A percentile compares a stretch with the other conserved stretches of the same genome.
Evolutionary conservation across 805 yeast species (phyloP).

Genomic region (Metschnikowia kofuensis): DNA sequence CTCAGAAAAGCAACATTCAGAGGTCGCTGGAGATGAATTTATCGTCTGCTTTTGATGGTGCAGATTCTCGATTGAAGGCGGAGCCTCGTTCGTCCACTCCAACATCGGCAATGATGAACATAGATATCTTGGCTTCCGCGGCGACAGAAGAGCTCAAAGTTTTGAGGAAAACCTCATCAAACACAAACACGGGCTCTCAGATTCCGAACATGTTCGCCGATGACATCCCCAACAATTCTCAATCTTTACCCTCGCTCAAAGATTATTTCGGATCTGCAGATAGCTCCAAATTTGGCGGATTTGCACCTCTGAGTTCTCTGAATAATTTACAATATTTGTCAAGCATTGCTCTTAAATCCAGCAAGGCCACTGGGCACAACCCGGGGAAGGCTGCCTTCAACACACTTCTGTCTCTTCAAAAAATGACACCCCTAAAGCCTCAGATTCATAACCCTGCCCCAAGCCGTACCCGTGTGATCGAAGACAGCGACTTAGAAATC

Average conservation of each 20-base stretch:
- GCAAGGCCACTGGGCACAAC: slow-evolving; percentile 25
- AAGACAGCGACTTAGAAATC: slow-evolving; percentile 48
- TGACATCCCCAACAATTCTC: slow-evolving; percentile 31
- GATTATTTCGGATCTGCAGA: slow-evolving; percentile 40
- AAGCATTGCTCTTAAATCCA: slow-evolving; percentile 38
- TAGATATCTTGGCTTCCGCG: slow-evolving; percentile 52
- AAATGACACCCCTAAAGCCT: slow-evolving; percentile 49
- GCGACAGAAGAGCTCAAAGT: slow-evolving; percentile 53
- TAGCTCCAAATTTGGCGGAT: slow-evolving; percentile 8
- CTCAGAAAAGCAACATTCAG: slow-evolving; percentile 4
- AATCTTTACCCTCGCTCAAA: slow-evolving; percentile 50
- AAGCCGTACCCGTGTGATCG: slow-evolving; percentile 22
- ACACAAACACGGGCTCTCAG: slow-evolving; percentile 1
- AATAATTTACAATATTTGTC: slow-evolving; percentile 32
- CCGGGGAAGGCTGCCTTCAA: slow-evolving; percentile 24
- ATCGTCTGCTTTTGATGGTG: slow-evolving; percentile 8
- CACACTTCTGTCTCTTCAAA: slow-evolving; percentile 50
- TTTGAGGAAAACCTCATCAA: slow-evolving; percentile 27
- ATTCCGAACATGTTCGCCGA: slow-evolving; percentile 3
- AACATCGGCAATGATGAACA: slow-evolving; percentile 32
- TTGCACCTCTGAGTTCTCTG: slow-evolving; percentile 16
- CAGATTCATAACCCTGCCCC: slow-evolving; percentile 19
- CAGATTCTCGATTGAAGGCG: slow-evolving; percentile 6
- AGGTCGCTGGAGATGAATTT: slow-evolving; percentile 4
- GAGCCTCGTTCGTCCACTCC: slow-evolving; percentile 8